Base-by-base conservation (phyloP, 129 eudicot genomes). In the Dittrichia graveolens region DNA sequence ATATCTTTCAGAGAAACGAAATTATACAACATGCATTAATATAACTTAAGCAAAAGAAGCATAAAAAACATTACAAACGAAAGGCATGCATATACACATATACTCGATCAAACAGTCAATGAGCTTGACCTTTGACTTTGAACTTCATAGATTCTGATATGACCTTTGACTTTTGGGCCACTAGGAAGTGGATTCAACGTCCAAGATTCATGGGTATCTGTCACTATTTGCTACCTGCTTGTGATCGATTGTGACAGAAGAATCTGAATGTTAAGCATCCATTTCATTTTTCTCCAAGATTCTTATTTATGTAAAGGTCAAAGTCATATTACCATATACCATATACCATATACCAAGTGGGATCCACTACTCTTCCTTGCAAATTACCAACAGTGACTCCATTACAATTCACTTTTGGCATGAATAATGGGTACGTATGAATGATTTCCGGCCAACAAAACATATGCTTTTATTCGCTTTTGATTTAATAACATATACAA, bases 211-310 rank as follows among this genome's bases (percentile, higher is more conserved):
- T 69, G 47, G 38, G 74, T 59, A 72, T 59, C 57, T 45, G 76
- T 46, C 47, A 60, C 59, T 59, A 72, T 59, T 72, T 45, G 76
- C 46, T 60, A 60, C 47, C 69, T 60, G 46, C 60, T 72, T 60
- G 10, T 72, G 77, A 72, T n/a, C n/a, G n/a, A n/a, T 60, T 45
- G 60, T 72, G 77, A 73, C 68, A 73, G 12, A 59, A 70, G 65
- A 70, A 70, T 55, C 65, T 13, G 19, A 43, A 37, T 39, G 9
- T 54, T 41, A 44, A 16, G 70, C 42, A 18, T 44, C 55, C 42
- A 19, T 65, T 44, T 64, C 42, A 19, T 65, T 44, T 64, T 44
- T 43, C 13, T 41, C 55, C 43, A 65, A 65, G 42, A 12, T 41
- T 45, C 54, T 45, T 43, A 19, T 18, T 57, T 57, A 41, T 62